phyloP scores from a whole-genome alignment of 371 early-diverging fungal genomes.

The Smittium mucronatum region DNA sequence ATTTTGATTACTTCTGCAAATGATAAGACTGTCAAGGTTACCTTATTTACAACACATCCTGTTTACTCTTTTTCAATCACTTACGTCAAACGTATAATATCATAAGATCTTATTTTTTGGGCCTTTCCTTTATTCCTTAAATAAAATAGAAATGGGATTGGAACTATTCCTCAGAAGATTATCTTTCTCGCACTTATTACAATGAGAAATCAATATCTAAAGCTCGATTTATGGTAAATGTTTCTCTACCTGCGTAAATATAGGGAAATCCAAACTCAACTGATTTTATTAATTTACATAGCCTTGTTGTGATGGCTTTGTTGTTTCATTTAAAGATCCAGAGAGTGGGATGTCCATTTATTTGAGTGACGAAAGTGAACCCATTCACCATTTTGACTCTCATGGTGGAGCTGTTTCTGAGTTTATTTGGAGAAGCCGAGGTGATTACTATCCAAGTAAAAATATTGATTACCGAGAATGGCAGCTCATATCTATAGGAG shows the following conservation, averaged over 20 bases:
- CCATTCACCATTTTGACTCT: not conserved
- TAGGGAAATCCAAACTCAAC: not conserved
- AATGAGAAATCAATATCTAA: slow-evolving; percentile 1
- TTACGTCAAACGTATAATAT: not conserved
- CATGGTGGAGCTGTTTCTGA: not conserved
- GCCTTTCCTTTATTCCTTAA: not conserved
- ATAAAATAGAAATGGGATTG: slow-evolving; percentile 10
- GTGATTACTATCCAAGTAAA: not conserved
- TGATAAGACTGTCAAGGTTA: slow-evolving; percentile 7
- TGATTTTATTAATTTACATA: not conserved
- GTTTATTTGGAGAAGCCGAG: slow-evolving; percentile 11
- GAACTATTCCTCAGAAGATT: not conserved
- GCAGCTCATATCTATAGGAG: slow-evolving; percentile 6
- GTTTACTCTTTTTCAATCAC: too few relatives aligned
- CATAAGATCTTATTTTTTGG: not conserved
- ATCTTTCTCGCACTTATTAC: slow-evolving; percentile 2
- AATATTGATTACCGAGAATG: slow-evolving; percentile 5
- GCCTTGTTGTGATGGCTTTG: slow-evolving; percentile 6
- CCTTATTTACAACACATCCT: too few relatives aligned
- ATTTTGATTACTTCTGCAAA: slow-evolving; percentile 5
- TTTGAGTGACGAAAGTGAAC: not conserved
- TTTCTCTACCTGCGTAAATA: not conserved
- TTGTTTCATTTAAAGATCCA: slow-evolving; percentile 7
- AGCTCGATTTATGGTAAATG: slow-evolving; percentile 1
- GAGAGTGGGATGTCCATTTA: not conserved